Evolutionary conservation across 495 filamentous ascomycete species (phyloP), one percentile per base, ranked within the genome.

Genomic region (Sporormia fimetaria): DNA sequence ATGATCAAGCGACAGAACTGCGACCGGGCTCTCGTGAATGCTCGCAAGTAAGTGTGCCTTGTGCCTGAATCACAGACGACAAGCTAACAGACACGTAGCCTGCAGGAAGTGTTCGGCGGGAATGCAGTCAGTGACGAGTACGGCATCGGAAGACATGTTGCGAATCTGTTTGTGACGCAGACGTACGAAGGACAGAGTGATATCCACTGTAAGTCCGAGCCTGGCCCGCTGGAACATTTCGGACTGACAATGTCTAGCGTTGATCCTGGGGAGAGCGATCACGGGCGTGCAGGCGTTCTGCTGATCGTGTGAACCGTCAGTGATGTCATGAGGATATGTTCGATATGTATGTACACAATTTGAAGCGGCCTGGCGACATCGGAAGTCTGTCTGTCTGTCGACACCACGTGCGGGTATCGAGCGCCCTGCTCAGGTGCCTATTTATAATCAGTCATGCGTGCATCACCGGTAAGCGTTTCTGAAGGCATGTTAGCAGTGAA

Each of bases 1-100:
- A 92, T 98, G 85, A 78, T 95, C 55, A 98, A 98, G 69, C 71
- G 90, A 48, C 87, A 96, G 67, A 98, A 98, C 60, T 96, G 92
- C 65, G 90, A 98, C 61, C 71, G 81, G 25, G 87, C 90, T 11
- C 64, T 98, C 52, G 63, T 73, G 9, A 84, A 87, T 55, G 75
- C 87, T 21, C 71, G 90, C 41, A 68, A 71, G 75, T 77, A 65
- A 50, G 76, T 63, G 35, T n/a, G 44, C 26, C 6, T 42, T 37
- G 4, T 21, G 16, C 16, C 28, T 32, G 20, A 25, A 5, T 3
- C 17, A 8, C 22, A 5, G 16, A 21, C 31, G 18, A 16, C 16
- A 41, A 27, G 24, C 38, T 53, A 31, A 54, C 32, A 42, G 24
- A 42, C 23, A n/a, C 44, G 36, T 39, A 82, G 78, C 31, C 63